phyloP scores from a whole-genome alignment of 257 asterid species.

The Solanum verrucosum region DNA sequence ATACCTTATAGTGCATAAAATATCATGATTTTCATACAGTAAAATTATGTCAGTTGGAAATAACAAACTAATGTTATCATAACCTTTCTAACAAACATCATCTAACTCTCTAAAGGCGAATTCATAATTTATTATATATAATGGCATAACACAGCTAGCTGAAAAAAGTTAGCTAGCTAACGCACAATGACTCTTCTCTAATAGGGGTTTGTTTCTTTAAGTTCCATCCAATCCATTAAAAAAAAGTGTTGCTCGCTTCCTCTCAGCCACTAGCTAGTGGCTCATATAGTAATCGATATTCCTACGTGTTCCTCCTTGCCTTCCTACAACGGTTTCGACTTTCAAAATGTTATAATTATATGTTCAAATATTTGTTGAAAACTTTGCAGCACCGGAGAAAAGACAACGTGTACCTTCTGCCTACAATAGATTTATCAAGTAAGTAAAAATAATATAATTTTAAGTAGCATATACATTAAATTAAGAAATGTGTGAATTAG shows the following conservation, averaged over 20 bases:
- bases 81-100: neutral
- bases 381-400: conserved; percentile 70
- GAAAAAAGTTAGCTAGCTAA: neutral
- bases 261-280: neutral
- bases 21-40: neutral
- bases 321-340: neutral
- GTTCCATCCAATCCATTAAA: neutral
- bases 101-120: neutral
- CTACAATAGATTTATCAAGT: conserved; percentile 86
- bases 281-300: neutral
- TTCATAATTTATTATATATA: neutral
- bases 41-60: neutral
- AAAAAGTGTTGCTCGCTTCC: neutral
- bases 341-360: neutral
- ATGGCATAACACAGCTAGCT: neutral
- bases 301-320: neutral
- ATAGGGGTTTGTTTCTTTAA: neutral
- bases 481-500: neutral
- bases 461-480: neutral
- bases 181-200: neutral
- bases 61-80: neutral
- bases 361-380: neutral
- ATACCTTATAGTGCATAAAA: neutral
- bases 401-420: conserved; percentile 91
- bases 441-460: conserved; percentile 14